Base-by-base conservation (phyloP, 441 rosid genomes). In the Mallotus repandus region DNA sequence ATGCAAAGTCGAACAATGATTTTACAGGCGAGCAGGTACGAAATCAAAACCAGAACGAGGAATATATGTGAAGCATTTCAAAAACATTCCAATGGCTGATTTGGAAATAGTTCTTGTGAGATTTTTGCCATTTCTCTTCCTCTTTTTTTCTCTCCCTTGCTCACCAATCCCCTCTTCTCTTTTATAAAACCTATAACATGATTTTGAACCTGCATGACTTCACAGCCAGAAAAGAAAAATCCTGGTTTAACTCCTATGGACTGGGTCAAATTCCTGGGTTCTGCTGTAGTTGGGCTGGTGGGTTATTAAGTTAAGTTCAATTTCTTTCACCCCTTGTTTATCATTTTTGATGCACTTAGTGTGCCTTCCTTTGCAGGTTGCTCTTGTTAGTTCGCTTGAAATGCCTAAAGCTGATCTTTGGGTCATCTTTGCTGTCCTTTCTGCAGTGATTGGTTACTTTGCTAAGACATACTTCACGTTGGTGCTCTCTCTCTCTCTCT, bases 381-480 rank as follows among this genome's bases (percentile, higher is more conserved):
- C 98, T 46, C 95, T 94, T 61, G 11, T 85, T 72, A 78, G 91
- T 85, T 92, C 99, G 32, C 79, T 91, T 75, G 89, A 88, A 78
- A 87, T 85, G 92, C 95, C 96, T 49, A 89, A 86, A 76, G 91
- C 89, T 69, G 98, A 96, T 83, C 86, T 89, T 53, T 92, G 96
- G 93, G 98, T 94, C 80, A 89, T 90, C 60, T 74, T 89, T 78
- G 99, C 98, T 59, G 75, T 96, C 60, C 80, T 96, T 68, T 92
- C 98, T 72, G 89, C 98, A 9, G 93, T 96, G 84, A 68, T 96
- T 78, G 99, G 98, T 78, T 96, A 96, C 83, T 85, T 91, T 86
- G 98, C 94, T 22, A 96, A 94, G 85, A 96, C 97, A 81, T 96
- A 96, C 83, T 94, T 96, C 92, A 91, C 99, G 98, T 96, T 70